Conservation (phyloP, 2,329 filamentous ascomycete genomes). For the Graphiopsis chlorocephala region DNA sequence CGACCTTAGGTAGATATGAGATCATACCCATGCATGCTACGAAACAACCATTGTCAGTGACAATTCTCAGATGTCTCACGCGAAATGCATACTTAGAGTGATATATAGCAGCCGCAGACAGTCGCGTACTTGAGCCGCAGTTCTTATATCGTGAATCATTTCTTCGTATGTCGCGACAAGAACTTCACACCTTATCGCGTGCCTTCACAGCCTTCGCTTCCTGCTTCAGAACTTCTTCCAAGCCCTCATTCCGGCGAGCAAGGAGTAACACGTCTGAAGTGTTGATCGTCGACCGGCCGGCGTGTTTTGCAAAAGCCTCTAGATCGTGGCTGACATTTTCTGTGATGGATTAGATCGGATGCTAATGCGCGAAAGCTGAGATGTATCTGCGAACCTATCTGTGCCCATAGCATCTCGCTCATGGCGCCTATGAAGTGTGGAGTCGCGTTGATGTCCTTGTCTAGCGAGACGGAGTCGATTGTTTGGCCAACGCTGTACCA, state of each 20-base stretch:
- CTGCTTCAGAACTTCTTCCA: constrained; percentile 71
- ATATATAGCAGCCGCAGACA: not conserved
- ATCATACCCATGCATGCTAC: not conserved
- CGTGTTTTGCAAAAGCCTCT: constrained; percentile 70
- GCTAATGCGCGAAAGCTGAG: not conserved
- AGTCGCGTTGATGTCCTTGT: constrained; percentile 77
- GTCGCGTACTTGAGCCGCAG: not conserved
- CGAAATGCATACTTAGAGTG: not conserved
- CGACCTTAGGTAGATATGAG: not conserved
- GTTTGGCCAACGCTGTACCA: constrained; percentile 85
- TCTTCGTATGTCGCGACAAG: not conserved
- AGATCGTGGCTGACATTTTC: constrained; percentile 49
- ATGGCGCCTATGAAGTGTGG: constrained; percentile 53
- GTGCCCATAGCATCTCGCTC: constrained; percentile 83
- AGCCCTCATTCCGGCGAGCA: constrained; percentile 78
- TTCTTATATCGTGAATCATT: not conserved
- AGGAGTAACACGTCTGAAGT: constrained; percentile 86
- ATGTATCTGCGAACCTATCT: constrained; percentile 64
- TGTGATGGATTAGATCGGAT: not conserved
- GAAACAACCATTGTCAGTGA: not conserved
- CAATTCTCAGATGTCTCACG: not conserved
- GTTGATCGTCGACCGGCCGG: constrained; percentile 73
- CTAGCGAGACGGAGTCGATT: constrained; percentile 77
- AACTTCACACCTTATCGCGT: not conserved
- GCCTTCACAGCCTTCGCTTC: constrained; percentile 56